Percentiles rank a stretch among this genome's conserved stretches.
phyloP scores from a whole-genome alignment of 495 filamentous ascomycete species.

The Aspergillus wentii region DNA sequence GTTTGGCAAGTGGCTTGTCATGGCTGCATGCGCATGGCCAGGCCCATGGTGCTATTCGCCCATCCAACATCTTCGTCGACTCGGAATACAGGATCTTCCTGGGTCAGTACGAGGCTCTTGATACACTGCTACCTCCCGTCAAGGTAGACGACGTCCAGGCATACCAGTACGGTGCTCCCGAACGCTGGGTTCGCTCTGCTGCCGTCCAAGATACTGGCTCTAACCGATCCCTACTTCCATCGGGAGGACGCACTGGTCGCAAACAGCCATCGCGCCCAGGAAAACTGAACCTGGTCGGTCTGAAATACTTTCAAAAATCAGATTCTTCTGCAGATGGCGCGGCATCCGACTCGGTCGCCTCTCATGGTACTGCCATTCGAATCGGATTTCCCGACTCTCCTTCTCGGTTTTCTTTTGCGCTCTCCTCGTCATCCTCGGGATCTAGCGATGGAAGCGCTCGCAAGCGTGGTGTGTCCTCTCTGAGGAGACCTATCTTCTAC shows the following conservation, averaged over 20 bases:
- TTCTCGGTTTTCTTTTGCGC: constrained; percentile 30
- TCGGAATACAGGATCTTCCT: constrained; percentile 66
- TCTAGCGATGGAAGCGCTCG: constrained; percentile 21
- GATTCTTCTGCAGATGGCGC: constrained; percentile 16
- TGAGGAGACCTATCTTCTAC: constrained; percentile 27
- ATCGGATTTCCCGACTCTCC: constrained; percentile 30
- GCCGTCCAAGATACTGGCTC: constrained; percentile 27
- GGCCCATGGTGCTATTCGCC: constrained; percentile 75
- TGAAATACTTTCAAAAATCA: constrained; percentile 16
- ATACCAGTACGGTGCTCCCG: constrained; percentile 86
- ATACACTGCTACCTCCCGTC: constrained; percentile 47
- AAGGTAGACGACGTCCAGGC: constrained; percentile 66
- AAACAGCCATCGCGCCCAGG: constrained; percentile 18
- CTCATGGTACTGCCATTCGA: constrained; percentile 37
- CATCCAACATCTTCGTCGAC: constrained; percentile 77
- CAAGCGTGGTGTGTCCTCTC: constrained; percentile 18
- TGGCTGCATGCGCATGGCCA: constrained; percentile 71
- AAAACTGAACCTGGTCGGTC: constrained; percentile 14
- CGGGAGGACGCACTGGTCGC: constrained; percentile 44
- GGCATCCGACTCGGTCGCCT: constrained; percentile 30
- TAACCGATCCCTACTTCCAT: constrained; percentile 30
- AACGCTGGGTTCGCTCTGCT: constrained; percentile 56
- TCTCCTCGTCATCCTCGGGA: constrained; percentile 34
- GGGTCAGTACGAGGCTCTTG: constrained; percentile 63
- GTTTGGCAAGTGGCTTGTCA: constrained; percentile 70